Percentiles rank a stretch among this genome's conserved stretches.
Evolutionary conservation across 2,329 filamentous ascomycete species (phyloP).

Genomic region (Penicillium occitanis): DNA sequence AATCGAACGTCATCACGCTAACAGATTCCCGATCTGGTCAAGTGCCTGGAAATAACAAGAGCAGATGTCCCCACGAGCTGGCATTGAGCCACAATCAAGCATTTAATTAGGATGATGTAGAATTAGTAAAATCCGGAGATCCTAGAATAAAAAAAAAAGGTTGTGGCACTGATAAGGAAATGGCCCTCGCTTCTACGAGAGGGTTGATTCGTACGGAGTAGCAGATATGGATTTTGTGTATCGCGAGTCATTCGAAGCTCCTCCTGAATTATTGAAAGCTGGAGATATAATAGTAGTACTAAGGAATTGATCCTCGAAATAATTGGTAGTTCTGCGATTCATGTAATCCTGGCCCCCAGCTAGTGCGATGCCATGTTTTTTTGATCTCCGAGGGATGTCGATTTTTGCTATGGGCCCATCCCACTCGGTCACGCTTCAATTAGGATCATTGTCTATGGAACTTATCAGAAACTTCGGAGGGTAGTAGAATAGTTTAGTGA

Average conservation of each 20-base stretch:
- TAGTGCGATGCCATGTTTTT: constrained; percentile 10
- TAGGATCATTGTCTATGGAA: neutral
- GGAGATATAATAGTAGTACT: neutral
- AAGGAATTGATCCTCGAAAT: neutral
- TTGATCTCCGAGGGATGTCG: constrained; percentile 9
- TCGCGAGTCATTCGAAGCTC: neutral
- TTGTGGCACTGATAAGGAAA: neutral
- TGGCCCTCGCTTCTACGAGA: neutral
- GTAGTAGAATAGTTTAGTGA: neutral
- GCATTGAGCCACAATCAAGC: constrained; percentile 6
- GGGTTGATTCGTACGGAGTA: neutral
- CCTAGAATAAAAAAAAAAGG: neutral
- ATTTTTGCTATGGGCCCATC: neutral
- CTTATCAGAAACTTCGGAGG: neutral
- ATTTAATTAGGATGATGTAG: neutral
- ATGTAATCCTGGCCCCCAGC: neutral
- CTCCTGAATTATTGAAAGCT: neutral
- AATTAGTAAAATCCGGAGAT: neutral
- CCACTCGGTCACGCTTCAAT: neutral
- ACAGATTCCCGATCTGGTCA: neutral
- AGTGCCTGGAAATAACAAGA: neutral
- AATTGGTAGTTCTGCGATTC: neutral
- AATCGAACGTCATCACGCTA: neutral
- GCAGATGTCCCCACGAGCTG: neutral
- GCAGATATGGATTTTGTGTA: neutral